Evolutionary conservation across 139 green algal genomes (phyloP).

Genomic region (Raphidocelis subcapitata): DNA sequence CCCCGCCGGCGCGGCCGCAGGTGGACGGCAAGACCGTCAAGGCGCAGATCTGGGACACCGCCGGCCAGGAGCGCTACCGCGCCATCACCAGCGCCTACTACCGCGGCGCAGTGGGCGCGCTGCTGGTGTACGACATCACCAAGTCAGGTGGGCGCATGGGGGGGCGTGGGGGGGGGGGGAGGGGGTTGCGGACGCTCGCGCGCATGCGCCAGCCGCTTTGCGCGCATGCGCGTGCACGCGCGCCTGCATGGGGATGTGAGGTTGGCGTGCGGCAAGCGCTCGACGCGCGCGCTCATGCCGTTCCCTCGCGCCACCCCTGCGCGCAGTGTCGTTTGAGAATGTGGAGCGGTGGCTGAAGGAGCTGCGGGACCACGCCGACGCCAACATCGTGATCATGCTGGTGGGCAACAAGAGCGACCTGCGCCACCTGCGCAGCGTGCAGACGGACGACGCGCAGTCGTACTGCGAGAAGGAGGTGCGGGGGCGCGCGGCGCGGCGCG

Average conservation of each 20-base stretch:
- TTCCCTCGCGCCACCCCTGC: too few relatives aligned
- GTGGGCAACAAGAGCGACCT: conserved; percentile 99
- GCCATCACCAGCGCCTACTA: conserved; percentile 99
- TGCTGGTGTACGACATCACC: conserved; percentile 99
- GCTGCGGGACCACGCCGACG: conserved; percentile 96
- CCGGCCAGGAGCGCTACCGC: conserved; percentile 94
- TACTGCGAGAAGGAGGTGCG: conserved; percentile 87
- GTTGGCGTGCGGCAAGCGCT: too few relatives aligned
- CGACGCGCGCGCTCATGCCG: too few relatives aligned
- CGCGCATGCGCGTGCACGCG: too few relatives aligned
- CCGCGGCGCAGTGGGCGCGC: conserved; percentile 91
- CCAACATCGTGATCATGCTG: conserved; percentile 99
- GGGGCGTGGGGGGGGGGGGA: too few relatives aligned
- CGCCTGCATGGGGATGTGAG: too few relatives aligned
- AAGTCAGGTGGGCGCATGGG: conserved; percentile 64
- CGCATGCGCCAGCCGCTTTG: too few relatives aligned
- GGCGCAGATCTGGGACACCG: conserved; percentile 99
- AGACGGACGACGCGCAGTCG: conserved; percentile 87
- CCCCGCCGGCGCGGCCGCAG: too few relatives aligned
- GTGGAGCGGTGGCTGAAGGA: conserved; percentile 99
- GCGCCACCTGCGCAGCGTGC: conserved; percentile 89
- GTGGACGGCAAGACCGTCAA: conserved; percentile 99
- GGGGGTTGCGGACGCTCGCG: too few relatives aligned
- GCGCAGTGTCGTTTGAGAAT: conserved; percentile 95
- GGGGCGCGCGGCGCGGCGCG: too few relatives aligned